Evolutionary conservation across 768 basidiomycete species (phyloP).

Genomic region (Clitopilus hobsonii): DNA sequence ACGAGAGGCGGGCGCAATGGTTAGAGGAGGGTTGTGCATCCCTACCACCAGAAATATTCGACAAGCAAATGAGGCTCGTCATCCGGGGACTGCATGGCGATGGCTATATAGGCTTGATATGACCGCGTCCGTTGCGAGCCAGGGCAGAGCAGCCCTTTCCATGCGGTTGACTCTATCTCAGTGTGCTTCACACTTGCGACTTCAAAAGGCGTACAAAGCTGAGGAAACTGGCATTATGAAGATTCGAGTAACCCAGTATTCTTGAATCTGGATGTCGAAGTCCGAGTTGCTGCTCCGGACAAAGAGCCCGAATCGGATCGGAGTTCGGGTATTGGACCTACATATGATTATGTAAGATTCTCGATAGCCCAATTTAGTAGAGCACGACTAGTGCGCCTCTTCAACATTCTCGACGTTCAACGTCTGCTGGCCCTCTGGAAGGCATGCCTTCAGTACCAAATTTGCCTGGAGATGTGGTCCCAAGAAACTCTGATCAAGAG

Average conservation of each 20-base stretch:
- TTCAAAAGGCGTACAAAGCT: background rate
- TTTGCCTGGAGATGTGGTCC: constrained; percentile 61
- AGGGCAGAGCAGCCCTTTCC: background rate
- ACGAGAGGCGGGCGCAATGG: background rate
- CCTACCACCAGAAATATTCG: background rate
- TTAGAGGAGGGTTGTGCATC: background rate
- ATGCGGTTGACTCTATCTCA: background rate
- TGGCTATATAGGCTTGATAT: background rate
- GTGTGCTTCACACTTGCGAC: background rate
- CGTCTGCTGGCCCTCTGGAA: background rate
- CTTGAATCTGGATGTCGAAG: background rate
- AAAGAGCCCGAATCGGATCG: background rate
- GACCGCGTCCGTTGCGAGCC: background rate
- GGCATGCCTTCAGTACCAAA: constrained; percentile 60
- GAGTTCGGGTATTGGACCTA: background rate
- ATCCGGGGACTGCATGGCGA: background rate
- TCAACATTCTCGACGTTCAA: background rate
- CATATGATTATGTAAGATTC: background rate
- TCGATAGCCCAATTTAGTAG: constrained; percentile 1
- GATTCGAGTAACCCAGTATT: too few relatives aligned
- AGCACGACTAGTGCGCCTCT: background rate
- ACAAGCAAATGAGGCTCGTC: background rate
- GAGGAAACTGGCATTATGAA: background rate
- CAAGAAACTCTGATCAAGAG: constrained; percentile 54
- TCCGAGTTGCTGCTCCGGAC: background rate